phyloP scores from a whole-genome alignment of 257 asterid species.

The Coffea canephora region DNA sequence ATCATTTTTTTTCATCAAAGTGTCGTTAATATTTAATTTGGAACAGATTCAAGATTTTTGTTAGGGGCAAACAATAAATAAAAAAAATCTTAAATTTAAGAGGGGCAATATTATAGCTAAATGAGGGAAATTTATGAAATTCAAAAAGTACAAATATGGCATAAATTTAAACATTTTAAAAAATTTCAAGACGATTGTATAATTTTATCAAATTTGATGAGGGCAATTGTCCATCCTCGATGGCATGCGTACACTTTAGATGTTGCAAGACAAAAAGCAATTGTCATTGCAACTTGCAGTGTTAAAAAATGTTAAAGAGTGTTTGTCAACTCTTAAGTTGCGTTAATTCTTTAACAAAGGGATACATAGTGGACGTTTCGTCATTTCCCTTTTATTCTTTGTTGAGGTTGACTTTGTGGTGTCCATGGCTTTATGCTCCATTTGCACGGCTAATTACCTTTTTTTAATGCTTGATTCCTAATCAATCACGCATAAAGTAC shows the following conservation, averaged over 20 bases:
- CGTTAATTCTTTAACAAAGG: neutral
- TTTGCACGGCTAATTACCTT: neutral
- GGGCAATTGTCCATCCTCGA: too few relatives aligned
- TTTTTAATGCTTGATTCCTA: neutral
- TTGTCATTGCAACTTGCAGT: constrained; percentile 9
- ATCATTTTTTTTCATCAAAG: too few relatives aligned
- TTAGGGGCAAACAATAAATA: too few relatives aligned
- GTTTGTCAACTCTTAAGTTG: constrained; percentile 14
- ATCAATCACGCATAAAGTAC: neutral
- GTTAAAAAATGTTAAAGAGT: neutral
- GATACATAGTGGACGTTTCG: neutral
- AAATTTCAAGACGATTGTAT: too few relatives aligned
- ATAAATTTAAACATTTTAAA: too few relatives aligned
- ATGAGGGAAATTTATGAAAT: too few relatives aligned
- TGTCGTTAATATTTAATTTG: too few relatives aligned
- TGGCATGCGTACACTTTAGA: neutral
- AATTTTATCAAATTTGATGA: too few relatives aligned
- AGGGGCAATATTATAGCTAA: too few relatives aligned
- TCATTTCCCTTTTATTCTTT: neutral
- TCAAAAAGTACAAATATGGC: too few relatives aligned
- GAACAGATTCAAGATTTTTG: too few relatives aligned
- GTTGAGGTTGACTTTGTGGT: constrained; percentile 16
- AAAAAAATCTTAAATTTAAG: neutral
- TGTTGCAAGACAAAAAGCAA: neutral
- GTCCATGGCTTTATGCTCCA: neutral